phyloP scores from a whole-genome alignment of 805 yeast genomes.

The Teunomyces lycoperdinae region DNA sequence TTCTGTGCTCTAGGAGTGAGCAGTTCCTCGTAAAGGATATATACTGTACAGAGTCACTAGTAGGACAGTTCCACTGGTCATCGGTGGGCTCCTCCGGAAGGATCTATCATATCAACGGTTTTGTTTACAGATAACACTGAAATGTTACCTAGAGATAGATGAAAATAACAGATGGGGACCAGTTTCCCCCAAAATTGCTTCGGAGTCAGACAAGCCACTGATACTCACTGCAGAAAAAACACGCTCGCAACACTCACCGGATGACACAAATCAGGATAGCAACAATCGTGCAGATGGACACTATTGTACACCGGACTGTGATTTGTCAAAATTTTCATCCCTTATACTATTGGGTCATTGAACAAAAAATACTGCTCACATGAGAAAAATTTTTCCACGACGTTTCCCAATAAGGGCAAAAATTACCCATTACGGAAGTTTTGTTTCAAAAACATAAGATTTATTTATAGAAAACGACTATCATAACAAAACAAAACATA shows the following conservation, averaged over 20 bases:
- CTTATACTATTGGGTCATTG: background rate
- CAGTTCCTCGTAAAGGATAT: background rate
- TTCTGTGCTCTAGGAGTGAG: background rate
- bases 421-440: background rate
- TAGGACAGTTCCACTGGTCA: too few species aligned
- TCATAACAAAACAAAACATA: background rate
- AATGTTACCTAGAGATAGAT: background rate
- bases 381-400: background rate
- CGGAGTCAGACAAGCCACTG: background rate
- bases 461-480: background rate
- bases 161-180: background rate
- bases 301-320: background rate
- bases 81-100: background rate
- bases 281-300: background rate
- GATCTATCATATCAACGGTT: background rate
- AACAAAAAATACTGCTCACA: background rate
- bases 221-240: background rate
- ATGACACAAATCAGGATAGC: background rate
- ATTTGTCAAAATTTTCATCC: slow-evolving; percentile 1
- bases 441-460: background rate
- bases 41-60: background rate
- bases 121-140: background rate
- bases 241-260: background rate
- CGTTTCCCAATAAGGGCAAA: background rate
- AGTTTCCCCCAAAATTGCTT: background rate